Evolutionary conservation across 169 alveolate species (phyloP), one percentile per base, ranked within the genome.

Genomic region (Plasmodium inui): DNA sequence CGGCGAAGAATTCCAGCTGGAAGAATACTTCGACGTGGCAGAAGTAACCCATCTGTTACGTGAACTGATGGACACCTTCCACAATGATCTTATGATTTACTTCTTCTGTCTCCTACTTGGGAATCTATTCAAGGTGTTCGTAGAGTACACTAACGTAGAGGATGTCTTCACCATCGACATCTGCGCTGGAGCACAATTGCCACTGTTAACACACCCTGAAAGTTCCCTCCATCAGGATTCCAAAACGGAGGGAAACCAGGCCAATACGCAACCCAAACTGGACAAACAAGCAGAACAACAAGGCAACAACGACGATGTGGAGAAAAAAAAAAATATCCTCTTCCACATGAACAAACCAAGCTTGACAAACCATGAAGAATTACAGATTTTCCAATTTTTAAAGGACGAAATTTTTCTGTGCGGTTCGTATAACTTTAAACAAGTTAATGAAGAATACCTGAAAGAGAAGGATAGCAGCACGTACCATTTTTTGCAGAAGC

Each of bases 321-420:
- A 34, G 39, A 22, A 32, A 17, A 72, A 73, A 14, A 86, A 86
- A 55, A 70, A 50, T 76, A 86, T 86, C 14, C 22, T 86, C n/a
- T 57, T 74, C 41, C 34, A 74, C 41, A 86, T 86, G 93, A 61
- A 86, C 28, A 76, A 86, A 74, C 93, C 93, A n/a, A 14, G 41
- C n/a, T 55, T 86, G 70, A 74, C 81, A 76, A 50, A 67, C 70
- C 80, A 74, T 86, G 88, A 86, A 22, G 71, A 86, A 30, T 86
- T 86, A 86, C 72, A 73, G 76, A 74, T 86, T 50, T 86, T 86
- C 70, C 78, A 86, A 10, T 86, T 86, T 57, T 74, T 86, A 76
- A 86, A 86, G 46, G 93, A 86, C 39, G 93, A 86, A 37, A 89
- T 89, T 26, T 89, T 89, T 79, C 70, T 89, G 72, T 89, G 94